phyloP scores from a whole-genome alignment of 2,329 filamentous ascomycete species.

The Paecilomyces formosus region DNA sequence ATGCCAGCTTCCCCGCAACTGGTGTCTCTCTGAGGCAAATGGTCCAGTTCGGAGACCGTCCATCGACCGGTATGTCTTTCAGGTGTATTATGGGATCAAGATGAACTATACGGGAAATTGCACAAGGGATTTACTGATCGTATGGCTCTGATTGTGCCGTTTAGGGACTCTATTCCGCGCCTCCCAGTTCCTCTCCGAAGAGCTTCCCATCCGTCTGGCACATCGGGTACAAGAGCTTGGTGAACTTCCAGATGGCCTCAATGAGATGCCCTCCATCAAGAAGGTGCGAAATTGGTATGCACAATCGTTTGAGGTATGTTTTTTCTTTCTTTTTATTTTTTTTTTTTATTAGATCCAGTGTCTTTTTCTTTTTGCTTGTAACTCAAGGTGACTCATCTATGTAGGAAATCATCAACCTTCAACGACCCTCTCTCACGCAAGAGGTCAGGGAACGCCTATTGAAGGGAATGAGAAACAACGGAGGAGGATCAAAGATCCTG shows the following conservation, averaged over 20 bases:
- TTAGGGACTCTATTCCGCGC: constrained; percentile 91
- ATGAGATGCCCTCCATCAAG: constrained; percentile 94
- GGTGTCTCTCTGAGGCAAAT: constrained; percentile 96
- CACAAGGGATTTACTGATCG: neutral
- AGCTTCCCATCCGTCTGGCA: constrained; percentile 91
- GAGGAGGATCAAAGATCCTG: constrained; percentile 59
- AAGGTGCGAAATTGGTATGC: constrained; percentile 98
- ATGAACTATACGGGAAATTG: neutral
- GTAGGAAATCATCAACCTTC: constrained; percentile 80
- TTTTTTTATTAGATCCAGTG: too few relatives aligned
- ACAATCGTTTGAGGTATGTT: constrained; percentile 90
- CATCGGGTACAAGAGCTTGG: constrained; percentile 93
- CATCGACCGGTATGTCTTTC: constrained; percentile 64
- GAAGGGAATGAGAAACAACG: constrained; percentile 39
- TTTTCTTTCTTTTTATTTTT: too few relatives aligned
- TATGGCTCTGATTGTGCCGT: constrained; percentile 1
- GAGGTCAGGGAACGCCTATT: constrained; percentile 76
- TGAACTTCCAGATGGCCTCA: constrained; percentile 87
- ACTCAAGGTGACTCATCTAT: constrained; percentile 7
- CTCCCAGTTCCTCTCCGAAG: constrained; percentile 96
- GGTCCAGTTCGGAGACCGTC: constrained; percentile 96
- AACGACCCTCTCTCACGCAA: constrained; percentile 65
- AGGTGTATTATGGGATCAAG: neutral
- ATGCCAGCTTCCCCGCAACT: constrained; percentile 93
- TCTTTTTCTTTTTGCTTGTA: too few relatives aligned